phyloP scores from a whole-genome alignment of 441 rosid species.

The Populus hybrid region DNA sequence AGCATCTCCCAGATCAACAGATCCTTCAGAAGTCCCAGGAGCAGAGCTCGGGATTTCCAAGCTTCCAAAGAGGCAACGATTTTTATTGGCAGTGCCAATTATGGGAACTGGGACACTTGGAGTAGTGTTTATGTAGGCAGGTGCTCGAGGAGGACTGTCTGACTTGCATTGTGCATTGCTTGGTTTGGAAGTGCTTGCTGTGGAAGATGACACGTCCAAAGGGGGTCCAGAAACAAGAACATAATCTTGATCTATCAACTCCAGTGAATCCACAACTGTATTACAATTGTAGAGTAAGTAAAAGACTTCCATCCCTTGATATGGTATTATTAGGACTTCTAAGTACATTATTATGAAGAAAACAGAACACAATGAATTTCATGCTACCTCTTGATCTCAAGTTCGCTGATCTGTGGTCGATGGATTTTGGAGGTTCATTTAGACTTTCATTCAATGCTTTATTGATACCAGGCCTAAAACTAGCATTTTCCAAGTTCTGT shows the following conservation, averaged over 20 bases:
- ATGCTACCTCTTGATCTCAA: conserved; percentile 51
- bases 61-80: conserved; percentile 45
- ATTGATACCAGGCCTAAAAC: conserved; percentile 33
- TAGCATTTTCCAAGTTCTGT: conserved; percentile 36
- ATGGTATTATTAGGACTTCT: background rate
- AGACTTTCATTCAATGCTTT: conserved; percentile 40
- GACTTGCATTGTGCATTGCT: conserved; percentile 46
- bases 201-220: conserved; percentile 54
- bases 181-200: conserved; percentile 53
- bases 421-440: conserved; percentile 39
- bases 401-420: conserved; percentile 42
- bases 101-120: conserved; percentile 73
- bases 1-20: conserved; percentile 62
- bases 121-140: conserved; percentile 28
- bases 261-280: conserved; percentile 69
- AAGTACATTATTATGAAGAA: conserved; percentile 5
- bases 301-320: background rate
- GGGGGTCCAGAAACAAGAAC: conserved; percentile 87
- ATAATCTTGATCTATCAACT: conserved; percentile 83
- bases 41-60: conserved; percentile 60
- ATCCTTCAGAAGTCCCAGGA: conserved; percentile 80
- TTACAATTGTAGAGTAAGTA: background rate
- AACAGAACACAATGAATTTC: conserved; percentile 19
- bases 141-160: conserved; percentile 43
- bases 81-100: conserved; percentile 40